phyloP scores from a whole-genome alignment of 2,329 filamentous ascomycete species.

The Metarhizium guizhouense region DNA sequence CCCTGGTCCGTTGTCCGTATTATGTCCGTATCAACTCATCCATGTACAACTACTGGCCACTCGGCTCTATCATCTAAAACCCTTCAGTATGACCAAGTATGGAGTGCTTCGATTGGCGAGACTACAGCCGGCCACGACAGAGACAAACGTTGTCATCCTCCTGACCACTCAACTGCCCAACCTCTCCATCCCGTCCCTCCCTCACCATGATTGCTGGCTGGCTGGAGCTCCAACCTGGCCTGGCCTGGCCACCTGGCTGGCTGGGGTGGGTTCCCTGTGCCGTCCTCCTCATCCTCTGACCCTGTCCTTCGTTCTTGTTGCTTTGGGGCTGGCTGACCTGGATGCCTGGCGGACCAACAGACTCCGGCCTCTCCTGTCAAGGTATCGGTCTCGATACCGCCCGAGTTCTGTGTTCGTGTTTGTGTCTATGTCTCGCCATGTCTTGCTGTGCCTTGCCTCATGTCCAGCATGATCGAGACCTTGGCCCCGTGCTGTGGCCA shows the following conservation, averaged over 20 bases:
- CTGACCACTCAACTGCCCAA: constrained; percentile 1
- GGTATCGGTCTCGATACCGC: neutral
- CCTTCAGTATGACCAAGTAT: neutral
- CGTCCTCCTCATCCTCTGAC: neutral
- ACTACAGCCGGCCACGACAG: neutral
- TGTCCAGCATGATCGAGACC: neutral
- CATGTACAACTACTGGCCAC: neutral
- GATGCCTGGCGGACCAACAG: constrained; percentile 3
- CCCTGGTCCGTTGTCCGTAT: neutral
- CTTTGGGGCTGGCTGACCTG: neutral
- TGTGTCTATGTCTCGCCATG: constrained; percentile 5
- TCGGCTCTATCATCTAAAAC: neutral
- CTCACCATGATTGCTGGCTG: constrained; percentile 4
- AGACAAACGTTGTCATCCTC: neutral
- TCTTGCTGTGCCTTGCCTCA: constrained; percentile 6
- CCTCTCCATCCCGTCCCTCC: constrained; percentile 4
- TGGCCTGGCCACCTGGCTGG: constrained; percentile 2
- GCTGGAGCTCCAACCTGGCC: neutral
- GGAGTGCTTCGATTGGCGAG: neutral
- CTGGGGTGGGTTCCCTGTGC: constrained; percentile 5
- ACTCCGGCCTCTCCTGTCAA: neutral
- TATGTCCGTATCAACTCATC: neutral
- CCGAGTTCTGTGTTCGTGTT: neutral
- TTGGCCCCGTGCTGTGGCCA: neutral
- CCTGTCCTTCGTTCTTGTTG: neutral